Evolutionary conservation across 768 basidiomycete genomes (phyloP), one percentile per base, ranked within the genome.

Genomic region (Pisolithus sp.): DNA sequence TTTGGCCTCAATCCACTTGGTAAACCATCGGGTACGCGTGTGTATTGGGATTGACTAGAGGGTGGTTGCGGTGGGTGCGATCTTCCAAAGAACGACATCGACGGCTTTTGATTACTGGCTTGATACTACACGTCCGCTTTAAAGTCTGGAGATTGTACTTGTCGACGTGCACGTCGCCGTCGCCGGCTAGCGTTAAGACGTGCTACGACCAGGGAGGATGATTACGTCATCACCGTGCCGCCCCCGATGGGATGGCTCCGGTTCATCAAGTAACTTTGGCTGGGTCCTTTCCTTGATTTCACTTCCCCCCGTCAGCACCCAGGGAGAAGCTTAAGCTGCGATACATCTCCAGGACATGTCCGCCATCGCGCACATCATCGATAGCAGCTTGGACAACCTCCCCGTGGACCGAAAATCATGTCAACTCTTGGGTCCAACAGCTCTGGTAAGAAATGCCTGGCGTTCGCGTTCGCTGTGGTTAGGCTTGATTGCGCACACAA

Each of bases 341-440:
- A 42, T 9, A 20, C 17, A 17, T 2, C 13, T 3, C 7, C 30
- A 9, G 30, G 9, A 38, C 21, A 64, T 62, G 59, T n/a, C 44
- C 21, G 52, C 59, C 9, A 44, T 61, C 15, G 31, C 53, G 23
- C 42, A 53, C 18, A 8, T 52, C 2, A 48, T 61, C 21, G 18
- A 45, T 6, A 42, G 48, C 23, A 47, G 34, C 48, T 37, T 65
- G 45, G 49, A 37, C 10, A 67, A 72, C 20, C 58, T 68, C 0
- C 68, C 73, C 2, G 63, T 78, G 44, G 76, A 79, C 61, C 68
- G 68, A 52, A 70, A 61, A 30, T 65, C 67, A 56, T 80, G 75
- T 63, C 63, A 64, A 52, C 71, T 77, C 7, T 64, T 79, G 38
- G 76, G 79, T 12, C 75, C 74, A 0, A 75, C 76, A 31, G 77